A percentile compares a stretch with the other conserved stretches of the same genome.
Conservation (phyloP, 1,284 basidiomycete species). For the Boletus semigastroideus region DNA sequence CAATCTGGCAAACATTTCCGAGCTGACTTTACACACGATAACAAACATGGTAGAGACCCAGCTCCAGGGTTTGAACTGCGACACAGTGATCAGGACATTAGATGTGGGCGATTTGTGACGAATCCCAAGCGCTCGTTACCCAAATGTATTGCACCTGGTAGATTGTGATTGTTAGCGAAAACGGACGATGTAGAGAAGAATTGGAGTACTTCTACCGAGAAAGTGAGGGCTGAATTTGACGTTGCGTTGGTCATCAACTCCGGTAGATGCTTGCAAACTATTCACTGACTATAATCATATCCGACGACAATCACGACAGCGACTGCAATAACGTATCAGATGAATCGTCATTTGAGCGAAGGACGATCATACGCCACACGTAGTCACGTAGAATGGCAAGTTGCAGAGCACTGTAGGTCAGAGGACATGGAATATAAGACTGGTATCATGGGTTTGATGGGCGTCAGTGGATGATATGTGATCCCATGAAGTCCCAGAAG, state of each 20-base stretch:
- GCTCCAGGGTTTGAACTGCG: neutral
- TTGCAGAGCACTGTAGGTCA: too few relatives aligned
- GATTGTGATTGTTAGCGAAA: neutral
- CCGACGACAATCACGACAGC: neutral
- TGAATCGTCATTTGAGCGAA: too few relatives aligned
- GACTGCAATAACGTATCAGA: neutral
- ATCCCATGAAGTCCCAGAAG: too few relatives aligned
- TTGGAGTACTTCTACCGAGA: neutral
- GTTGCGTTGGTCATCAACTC: neutral
- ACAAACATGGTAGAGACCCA: constrained; percentile 6
- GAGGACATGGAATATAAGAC: too few relatives aligned
- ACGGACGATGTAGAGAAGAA: neutral
- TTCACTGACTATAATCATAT: neutral
- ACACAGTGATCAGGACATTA: neutral
- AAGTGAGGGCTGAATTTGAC: neutral
- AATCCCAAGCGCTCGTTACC: neutral
- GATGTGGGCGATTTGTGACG: too few relatives aligned
- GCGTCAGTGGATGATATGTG: too few relatives aligned
- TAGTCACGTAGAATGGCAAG: too few relatives aligned
- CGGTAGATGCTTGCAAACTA: too few relatives aligned
- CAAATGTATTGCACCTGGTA: constrained; percentile 7
- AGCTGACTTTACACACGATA: neutral
- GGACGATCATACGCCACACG: too few relatives aligned
- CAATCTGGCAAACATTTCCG: too few relatives aligned
- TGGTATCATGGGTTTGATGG: too few relatives aligned